Evolutionary conservation across 176 grass and related monocot species (phyloP), one percentile per base, ranked within the genome.

Genomic region (Eragrostis nindensis): DNA sequence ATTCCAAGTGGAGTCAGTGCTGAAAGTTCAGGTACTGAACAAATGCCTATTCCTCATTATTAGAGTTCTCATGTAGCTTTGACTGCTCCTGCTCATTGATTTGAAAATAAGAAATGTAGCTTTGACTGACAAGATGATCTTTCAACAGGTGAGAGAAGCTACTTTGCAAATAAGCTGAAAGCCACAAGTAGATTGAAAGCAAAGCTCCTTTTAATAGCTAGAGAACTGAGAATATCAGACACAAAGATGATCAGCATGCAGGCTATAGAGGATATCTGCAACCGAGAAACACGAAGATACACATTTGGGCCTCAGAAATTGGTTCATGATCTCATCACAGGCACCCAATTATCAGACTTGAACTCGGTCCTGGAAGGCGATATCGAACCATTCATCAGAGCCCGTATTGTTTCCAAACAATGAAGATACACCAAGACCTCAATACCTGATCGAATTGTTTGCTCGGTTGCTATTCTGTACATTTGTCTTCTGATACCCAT

Each of bases 91-190:
- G 45, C 12, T 46, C 6, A 36, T 36, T 36, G 32, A 4, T 36
- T 46, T 8, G 45, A 2, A 46, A 46, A n/a, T n/a, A 46, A 46
- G 12, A 46, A 46, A 36, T 36, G 32, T 36, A 6, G 79, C 24
- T 3, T 67, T 19, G 2, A 55, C 4, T 85, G 22, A 57, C 70
- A 76, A 15, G 2, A 0, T 32, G 60, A 26, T 63, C 15, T 87
- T 18, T 91, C 48, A 30, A 43, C 86, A 98, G 95, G 90, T 73
- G 95, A 98, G 77, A 93, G 95, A 88, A 98, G 88, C 77, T 80
- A 83, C 66, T 95, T 98, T 29, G 87, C 95, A 43, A 98, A 98
- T 79, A 93, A 87, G 83, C 49, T 91, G 39, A 98, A 98, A 81
- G 92, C 92, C 29, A 72, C 50, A n/a, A 91, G 86, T 80, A 82